Evolutionary conservation across 2,329 filamentous ascomycete species (phyloP), one percentile per base, ranked within the genome.

Genomic region (Clarireedia monteithiana): DNA sequence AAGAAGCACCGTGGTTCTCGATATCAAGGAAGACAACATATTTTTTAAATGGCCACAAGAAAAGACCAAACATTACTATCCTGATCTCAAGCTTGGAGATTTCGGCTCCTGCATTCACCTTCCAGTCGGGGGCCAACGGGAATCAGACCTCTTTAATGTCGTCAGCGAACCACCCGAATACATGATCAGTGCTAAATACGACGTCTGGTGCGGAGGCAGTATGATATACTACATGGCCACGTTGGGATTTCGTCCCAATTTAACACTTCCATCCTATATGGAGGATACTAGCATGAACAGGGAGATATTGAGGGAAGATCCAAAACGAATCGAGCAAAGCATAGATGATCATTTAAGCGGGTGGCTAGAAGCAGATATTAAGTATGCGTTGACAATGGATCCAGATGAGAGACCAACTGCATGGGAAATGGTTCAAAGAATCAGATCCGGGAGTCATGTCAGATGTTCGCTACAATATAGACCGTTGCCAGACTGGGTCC

Each of bases 71-170:
- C 17, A 42, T 15, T n/a, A 20, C 15, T 55, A 55, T 27, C 53
- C 46, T n/a, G 27, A 26, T 27, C 6, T 55, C 6, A 55, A 55
- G 44, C 15, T 55, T 20, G 53, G 17, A 17, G 53, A 55, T 45
- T 55, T 55, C 36, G 53, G 53, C 17, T 47, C 50, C n/a, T 38
- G 47, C 7, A 9, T 55, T 4, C 48, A 55, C 20, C 39, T 55
- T 5, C 53, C 53, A 3, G 17, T 24, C 17, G 27, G 24, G 5
- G 53, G 48, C 24, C 15, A 38, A n/a, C 38, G 48, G 1, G 14
- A 12, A 14, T 24, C 23, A 2, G 1, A 24, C 14, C 44, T 34
- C 12, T 50, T 27, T 12, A 55, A 45, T 12, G 30, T 34, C 30
- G 30, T 24, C 14, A 49, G 52, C 26, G 46, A 44, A 2, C 53